Evolutionary conservation across 805 yeast genomes (phyloP).

Genomic region (Ogataea degrootiae): DNA sequence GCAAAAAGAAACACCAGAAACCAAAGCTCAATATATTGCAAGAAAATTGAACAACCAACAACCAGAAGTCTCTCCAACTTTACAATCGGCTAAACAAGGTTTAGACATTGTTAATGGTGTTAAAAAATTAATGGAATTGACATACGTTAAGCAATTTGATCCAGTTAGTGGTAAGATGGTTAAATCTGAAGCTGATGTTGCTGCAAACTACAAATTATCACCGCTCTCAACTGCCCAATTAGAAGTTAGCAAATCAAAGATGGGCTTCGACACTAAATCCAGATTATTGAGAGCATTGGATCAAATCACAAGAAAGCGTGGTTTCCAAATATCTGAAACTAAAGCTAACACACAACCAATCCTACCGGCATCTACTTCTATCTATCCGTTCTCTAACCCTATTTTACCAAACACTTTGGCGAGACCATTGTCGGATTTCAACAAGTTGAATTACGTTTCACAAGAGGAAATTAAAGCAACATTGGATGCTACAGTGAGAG

Average conservation of each 20-base stretch:
- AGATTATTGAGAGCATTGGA: conserved; percentile 27
- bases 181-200: background rate
- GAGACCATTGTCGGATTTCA: conserved; percentile 9
- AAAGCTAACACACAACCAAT: background rate
- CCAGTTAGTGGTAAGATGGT: background rate
- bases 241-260: conserved; percentile 22
- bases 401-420: conserved; percentile 14
- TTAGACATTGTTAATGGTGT: conserved; percentile 4
- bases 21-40: background rate
- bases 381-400: conserved; percentile 25
- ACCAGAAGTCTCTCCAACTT: background rate
- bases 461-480: conserved; percentile 15
- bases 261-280: conserved; percentile 24
- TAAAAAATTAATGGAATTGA: conserved; percentile 4
- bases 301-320: conserved; percentile 19
- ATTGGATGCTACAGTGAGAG: conserved; percentile 24
- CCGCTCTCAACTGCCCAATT: conserved; percentile 13
- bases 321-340: conserved; percentile 12
- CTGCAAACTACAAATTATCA: conserved; percentile 4
- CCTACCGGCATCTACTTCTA: conserved; percentile 14
- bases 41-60: background rate
- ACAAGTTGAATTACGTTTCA: conserved; percentile 13
- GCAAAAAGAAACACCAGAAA: too few species aligned
- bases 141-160: background rate
- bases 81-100: conserved; percentile 4